Conservation (phyloP, 768 basidiomycete species). For the Mycena vulgaris region DNA sequence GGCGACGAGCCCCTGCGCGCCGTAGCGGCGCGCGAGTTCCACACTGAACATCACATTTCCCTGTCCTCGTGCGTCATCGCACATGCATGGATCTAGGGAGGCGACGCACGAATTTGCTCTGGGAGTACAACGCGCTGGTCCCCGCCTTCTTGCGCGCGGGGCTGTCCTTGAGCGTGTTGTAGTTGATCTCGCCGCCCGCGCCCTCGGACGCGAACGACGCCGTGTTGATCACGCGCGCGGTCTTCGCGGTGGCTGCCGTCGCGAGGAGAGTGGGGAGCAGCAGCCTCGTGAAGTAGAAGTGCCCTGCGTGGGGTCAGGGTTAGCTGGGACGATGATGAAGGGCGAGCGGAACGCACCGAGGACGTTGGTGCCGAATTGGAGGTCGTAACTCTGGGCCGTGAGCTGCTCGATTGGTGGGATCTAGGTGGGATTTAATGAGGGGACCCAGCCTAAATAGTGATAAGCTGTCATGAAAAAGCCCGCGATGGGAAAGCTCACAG, state of each 20-base stretch:
- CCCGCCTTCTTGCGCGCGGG: conserved; percentile 36
- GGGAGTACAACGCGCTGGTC: conserved; percentile 28
- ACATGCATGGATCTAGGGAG: too few species aligned
- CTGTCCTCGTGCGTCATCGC: too few species aligned
- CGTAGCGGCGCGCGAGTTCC: conserved; percentile 60
- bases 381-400: conserved; percentile 49
- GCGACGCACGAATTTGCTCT: conserved; percentile 42
- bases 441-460: too few species aligned
- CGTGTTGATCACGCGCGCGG: conserved; percentile 57
- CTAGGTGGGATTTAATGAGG: too few species aligned
- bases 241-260: not conserved
- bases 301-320: conserved; percentile 12
- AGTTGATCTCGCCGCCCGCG: conserved; percentile 26
- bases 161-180: conserved; percentile 42
- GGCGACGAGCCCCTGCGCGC: conserved; percentile 57
- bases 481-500: too few species aligned
- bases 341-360: too few species aligned
- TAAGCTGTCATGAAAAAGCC: too few species aligned
- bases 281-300: conserved; percentile 43
- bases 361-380: conserved; percentile 53
- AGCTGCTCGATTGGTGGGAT: conserved; percentile 38
- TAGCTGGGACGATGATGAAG: too few species aligned
- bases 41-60: conserved; percentile 61
- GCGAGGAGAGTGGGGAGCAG: conserved; percentile 25
- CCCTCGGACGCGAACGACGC: conserved; percentile 38